Base-by-base conservation (phyloP, 176 grass and related monocot genomes). In the Alopecurus myosuroides region DNA sequence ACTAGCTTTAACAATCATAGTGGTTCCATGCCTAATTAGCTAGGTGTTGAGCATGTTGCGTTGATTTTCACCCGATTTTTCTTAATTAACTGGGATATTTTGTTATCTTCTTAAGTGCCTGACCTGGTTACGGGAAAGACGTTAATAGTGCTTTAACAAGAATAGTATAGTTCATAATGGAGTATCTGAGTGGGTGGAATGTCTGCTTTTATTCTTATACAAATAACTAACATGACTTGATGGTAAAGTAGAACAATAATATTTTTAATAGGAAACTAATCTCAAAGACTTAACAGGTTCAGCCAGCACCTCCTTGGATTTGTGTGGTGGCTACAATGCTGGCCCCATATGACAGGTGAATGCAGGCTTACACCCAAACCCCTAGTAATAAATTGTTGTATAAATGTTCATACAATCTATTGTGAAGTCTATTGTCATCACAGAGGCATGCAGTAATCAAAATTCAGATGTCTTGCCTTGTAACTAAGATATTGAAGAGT, bases 401-500 rank as follows among this genome's bases (percentile, higher is more conserved):
- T 28, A 74, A 33, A 31, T 75, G 51, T 45, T 79, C 39, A 79
- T 23, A 63, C 11, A 49, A 14, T 73, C 41, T 13, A 44, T 68
- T 62, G 25, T 48, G 42, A 44, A 49, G 14, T 72, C 40, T 13
- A 44, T 68, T 62, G 34, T 48, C 77, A 84, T 46, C 50, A 78
- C 6, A 29, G 28, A 84, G 65, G 25, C 63, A 88, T 79, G 9
- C 31, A 67, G 46, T 41, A 64, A 50, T 73, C 3, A 57, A 79
- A 79, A 60, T 30, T 58, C 39, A 61, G 61, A 71, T 78, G 44
- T 39, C 73, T 80, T 29, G 30, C 40, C 36, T 56, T 12, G 33
- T 42, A 79, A 65, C 30, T 65, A 65, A 37, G 26, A 41, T 84
- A 77, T 82, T 83, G 19, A 34, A 51, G 74, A 44, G 46, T 48